Percentiles rank a stretch among this genome's conserved stretches.
These are phyloP conservation scores for Pythium volutum DNA, from an alignment of 352 stramenopile genomes.

Conservation along the genomic window DNA sequence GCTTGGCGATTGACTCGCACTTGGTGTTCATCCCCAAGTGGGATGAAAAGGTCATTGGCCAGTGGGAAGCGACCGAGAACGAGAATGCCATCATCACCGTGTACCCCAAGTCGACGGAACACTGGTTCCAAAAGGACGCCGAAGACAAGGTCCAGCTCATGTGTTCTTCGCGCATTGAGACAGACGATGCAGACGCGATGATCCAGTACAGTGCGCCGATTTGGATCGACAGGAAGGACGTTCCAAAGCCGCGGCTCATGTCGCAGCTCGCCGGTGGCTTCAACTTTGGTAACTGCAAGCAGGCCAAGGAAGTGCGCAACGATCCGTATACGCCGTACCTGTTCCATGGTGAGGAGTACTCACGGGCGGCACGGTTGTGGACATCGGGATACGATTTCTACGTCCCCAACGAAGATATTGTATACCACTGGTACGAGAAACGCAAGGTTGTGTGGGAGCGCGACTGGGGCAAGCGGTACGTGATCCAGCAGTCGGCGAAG, in stretches of 20 bases:
- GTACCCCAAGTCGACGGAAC: conserved; percentile 75
- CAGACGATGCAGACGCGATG: conserved; percentile 63
- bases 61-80: conserved; percentile 72
- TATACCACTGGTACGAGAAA: conserved; percentile 81
- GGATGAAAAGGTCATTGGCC: conserved; percentile 67
- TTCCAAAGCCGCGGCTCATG: conserved; percentile 68
- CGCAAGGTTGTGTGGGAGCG: conserved; percentile 82
- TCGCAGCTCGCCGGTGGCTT: conserved; percentile 78
- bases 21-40: conserved; percentile 72
- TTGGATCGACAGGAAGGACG: conserved; percentile 66
- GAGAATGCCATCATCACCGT: conserved; percentile 78
- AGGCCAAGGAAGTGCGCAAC: conserved; percentile 71
- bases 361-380: conserved; percentile 70
- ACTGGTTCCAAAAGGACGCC: conserved; percentile 45
- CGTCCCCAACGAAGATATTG: conserved; percentile 62
- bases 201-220: conserved; percentile 72
- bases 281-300: conserved; percentile 76
- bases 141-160: conserved; percentile 73
- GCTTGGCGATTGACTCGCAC: conserved; percentile 79
- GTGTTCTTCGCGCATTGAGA: conserved; percentile 76
- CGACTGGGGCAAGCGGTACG: conserved; percentile 65
- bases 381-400: conserved; percentile 83
- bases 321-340: conserved; percentile 78
- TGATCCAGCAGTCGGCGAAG: conserved; percentile 69
- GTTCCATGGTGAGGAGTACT: conserved; percentile 84